Conservation (phyloP, 2,329 filamentous ascomycete species). For the Penicillium sp. region DNA sequence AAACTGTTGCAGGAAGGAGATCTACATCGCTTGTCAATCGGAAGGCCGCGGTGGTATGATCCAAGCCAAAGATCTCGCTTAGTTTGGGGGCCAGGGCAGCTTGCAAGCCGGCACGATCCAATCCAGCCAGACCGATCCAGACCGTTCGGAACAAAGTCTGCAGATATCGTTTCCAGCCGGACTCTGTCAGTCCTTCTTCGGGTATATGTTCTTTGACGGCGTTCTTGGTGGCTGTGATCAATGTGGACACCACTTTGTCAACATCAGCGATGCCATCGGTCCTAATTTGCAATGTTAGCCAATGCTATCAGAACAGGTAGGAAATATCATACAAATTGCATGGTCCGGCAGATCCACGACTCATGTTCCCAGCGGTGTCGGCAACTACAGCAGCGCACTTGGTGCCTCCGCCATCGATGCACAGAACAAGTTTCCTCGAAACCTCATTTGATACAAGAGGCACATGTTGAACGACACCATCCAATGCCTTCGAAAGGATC, state of each 20-base stretch:
- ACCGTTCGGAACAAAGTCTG: constrained; percentile 31
- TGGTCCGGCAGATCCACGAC: constrained; percentile 39
- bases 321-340: constrained; percentile 44
- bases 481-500: constrained; percentile 28
- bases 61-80: constrained; percentile 32
- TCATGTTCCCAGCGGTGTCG: constrained; percentile 27
- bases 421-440: constrained; percentile 32
- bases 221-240: constrained; percentile 25
- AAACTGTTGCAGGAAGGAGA: constrained; percentile 37
- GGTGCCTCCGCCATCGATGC: constrained; percentile 49
- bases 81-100: constrained; percentile 32
- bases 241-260: constrained; percentile 30
- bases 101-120: constrained; percentile 41
- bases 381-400: constrained; percentile 48
- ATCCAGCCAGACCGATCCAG: constrained; percentile 49
- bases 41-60: constrained; percentile 21
- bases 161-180: constrained; percentile 9
- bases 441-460: background rate
- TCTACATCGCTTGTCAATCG: constrained; percentile 48
- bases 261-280: constrained; percentile 23
- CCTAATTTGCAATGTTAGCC: constrained; percentile 9
- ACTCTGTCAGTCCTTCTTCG: background rate
- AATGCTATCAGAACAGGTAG: background rate
- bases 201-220: constrained; percentile 16
- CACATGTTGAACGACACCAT: constrained; percentile 9